These are phyloP conservation scores for Pseudoneurospora amorphoporcata DNA, from an alignment of 495 filamentous ascomycete species.

Conservation along the genomic window DNA sequence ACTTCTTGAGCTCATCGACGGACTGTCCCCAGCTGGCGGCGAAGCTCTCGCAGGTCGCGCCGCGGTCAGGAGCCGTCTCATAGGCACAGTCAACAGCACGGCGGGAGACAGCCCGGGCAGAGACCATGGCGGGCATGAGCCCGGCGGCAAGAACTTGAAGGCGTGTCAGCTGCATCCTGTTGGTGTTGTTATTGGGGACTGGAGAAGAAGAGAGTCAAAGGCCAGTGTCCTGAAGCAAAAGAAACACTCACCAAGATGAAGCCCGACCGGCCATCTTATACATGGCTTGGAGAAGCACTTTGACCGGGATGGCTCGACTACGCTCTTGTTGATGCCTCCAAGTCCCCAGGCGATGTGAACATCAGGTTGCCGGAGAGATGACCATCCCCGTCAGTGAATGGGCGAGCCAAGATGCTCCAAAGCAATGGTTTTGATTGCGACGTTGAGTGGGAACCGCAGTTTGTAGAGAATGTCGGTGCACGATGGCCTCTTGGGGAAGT, in stretches of 20 bases:
- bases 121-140: neutral
- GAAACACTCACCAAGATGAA: neutral
- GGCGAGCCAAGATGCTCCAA: no score
- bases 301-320: neutral
- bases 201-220: neutral
- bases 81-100: slow-evolving; percentile 15
- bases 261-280: neutral
- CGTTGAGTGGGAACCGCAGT: neutral
- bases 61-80: neutral
- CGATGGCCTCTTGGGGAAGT: neutral
- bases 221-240: neutral
- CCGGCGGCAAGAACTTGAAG: neutral
- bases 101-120: neutral
- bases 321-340: neutral
- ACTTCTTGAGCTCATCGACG: slow-evolving; percentile 7
- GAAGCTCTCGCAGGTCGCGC: slow-evolving; percentile 16
- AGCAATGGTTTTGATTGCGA: neutral
- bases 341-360: neutral
- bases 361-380: neutral
- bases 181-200: neutral
- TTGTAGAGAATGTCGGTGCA: neutral
- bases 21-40: slow-evolving; percentile 14
- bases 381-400: neutral
- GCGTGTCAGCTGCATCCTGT: neutral
- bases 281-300: neutral